These are phyloP conservation scores for Begonia loranthoides DNA, from an alignment of 306 rosid species.

Conservation along the genomic window DNA sequence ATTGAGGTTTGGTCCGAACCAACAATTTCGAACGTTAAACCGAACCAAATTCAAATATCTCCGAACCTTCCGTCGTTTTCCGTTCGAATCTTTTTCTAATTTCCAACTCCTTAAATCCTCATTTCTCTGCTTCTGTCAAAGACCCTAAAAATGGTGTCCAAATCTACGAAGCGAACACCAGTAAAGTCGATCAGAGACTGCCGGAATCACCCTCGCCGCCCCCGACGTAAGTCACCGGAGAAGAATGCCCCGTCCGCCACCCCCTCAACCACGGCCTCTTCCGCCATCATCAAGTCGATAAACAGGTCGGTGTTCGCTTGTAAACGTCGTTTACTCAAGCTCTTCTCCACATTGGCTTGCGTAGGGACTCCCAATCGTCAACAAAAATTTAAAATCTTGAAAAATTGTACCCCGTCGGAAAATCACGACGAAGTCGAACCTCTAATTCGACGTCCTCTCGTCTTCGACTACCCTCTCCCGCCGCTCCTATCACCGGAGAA, in stretches of 20 bases:
- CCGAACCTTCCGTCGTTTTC: background rate
- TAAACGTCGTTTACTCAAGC: constrained; percentile 64
- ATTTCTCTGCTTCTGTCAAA: constrained; percentile 3
- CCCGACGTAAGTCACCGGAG: constrained; percentile 40
- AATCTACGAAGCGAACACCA: constrained; percentile 36
- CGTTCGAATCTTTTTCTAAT: background rate
- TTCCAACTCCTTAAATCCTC: background rate
- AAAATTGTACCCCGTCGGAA: constrained; percentile 10
- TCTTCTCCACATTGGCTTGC: constrained; percentile 48
- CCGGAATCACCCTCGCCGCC: constrained; percentile 29
- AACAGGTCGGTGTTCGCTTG: constrained; percentile 26
- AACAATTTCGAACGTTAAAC: constrained; percentile 53
- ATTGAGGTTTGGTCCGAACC: constrained; percentile 56
- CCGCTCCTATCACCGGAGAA: constrained; percentile 18
- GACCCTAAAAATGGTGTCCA: constrained; percentile 52
- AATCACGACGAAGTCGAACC: constrained; percentile 4
- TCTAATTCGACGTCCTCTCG: constrained; percentile 26
- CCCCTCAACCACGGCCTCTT: constrained; percentile 16
- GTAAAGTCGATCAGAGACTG: constrained; percentile 33
- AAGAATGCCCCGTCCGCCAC: constrained; percentile 21
- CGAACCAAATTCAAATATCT: constrained; percentile 41
- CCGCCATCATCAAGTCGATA: constrained; percentile 43
- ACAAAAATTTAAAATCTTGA: constrained; percentile 45
- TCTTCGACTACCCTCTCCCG: constrained; percentile 20
- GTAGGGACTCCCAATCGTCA: constrained; percentile 30